Evolutionary conservation across 495 filamentous ascomycete genomes (phyloP).

Genomic region (Pseudoneurospora amorphoporcata): DNA sequence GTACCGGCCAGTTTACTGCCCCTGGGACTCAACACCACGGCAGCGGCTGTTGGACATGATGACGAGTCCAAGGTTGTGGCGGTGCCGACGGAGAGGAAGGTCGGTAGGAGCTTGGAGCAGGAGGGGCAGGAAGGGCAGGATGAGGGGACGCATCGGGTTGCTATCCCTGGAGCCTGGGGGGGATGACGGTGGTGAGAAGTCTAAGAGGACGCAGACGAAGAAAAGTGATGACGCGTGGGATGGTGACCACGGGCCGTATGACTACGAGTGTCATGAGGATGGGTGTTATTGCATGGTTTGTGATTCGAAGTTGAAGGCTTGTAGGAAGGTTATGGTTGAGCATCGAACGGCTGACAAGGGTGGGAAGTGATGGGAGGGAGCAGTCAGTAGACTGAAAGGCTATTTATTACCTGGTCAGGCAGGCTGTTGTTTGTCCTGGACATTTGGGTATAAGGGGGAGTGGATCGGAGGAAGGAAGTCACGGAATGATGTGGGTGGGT

Average conservation of each 20-base stretch:
- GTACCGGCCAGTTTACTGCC: too few species aligned
- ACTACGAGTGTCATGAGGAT: neutral
- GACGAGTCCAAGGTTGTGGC: neutral
- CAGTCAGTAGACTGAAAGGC: too few species aligned
- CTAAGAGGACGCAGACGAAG: neutral
- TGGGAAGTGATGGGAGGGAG: neutral
- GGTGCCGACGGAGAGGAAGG: neutral
- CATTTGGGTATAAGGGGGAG: neutral
- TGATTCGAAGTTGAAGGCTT: neutral
- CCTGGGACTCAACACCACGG: slow-evolving; percentile 10
- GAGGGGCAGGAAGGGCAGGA: neutral
- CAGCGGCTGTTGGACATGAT: neutral
- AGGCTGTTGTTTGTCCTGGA: too few species aligned
- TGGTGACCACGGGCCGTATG: neutral
- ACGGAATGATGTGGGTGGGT: neutral
- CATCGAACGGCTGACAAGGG: neutral
- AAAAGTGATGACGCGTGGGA: neutral
- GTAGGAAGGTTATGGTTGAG: neutral
- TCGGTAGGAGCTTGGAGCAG: neutral
- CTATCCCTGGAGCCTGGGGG: neutral
- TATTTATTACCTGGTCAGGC: too few species aligned
- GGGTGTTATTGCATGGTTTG: neutral
- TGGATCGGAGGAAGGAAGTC: neutral
- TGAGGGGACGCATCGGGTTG: neutral
- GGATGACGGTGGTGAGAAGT: neutral